Percentiles rank a stretch among this genome's conserved stretches.
Evolutionary conservation across 1,139 yeast species (phyloP).

Genomic region (Ogataea hybrid): DNA sequence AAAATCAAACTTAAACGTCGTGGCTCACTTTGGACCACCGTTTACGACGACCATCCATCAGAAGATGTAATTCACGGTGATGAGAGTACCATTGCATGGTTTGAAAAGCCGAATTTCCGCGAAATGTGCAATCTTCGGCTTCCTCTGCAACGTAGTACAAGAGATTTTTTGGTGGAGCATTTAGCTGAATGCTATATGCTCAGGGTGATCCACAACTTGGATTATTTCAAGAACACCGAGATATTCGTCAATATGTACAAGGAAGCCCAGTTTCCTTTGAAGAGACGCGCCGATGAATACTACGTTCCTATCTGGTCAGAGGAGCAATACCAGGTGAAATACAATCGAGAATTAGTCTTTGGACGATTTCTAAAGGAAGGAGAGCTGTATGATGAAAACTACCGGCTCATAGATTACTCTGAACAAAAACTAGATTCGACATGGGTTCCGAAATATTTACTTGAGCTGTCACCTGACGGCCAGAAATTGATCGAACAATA

Average conservation of each 20-base stretch:
- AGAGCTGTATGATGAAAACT: no score
- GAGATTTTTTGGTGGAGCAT: constrained; percentile 19
- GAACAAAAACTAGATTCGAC: no score
- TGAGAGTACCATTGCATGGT: constrained; percentile 20
- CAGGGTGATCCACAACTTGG: constrained; percentile 18
- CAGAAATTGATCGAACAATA: no score
- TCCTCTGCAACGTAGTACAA: constrained; percentile 14
- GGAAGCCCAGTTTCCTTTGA: no score
- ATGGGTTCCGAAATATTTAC: no score
- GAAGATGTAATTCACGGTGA: background rate
- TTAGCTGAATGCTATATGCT: constrained; percentile 24
- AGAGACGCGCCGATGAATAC: no score
- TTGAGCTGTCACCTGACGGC: no score
- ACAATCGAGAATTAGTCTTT: no score
- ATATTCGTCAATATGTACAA: constrained; percentile 15
- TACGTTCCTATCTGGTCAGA: no score
- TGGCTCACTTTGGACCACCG: background rate
- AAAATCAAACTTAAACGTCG: background rate
- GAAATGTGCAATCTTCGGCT: constrained; percentile 14
- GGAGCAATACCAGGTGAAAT: no score
- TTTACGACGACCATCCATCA: background rate
- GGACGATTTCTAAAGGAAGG: no score
- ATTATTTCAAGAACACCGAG: constrained; percentile 8
- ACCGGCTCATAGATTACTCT: no score
- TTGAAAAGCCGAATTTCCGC: constrained; percentile 18